These are phyloP conservation scores for Coemansia sp. DNA, from an alignment of 192 early-diverging fungal species.

Conservation along the genomic window DNA sequence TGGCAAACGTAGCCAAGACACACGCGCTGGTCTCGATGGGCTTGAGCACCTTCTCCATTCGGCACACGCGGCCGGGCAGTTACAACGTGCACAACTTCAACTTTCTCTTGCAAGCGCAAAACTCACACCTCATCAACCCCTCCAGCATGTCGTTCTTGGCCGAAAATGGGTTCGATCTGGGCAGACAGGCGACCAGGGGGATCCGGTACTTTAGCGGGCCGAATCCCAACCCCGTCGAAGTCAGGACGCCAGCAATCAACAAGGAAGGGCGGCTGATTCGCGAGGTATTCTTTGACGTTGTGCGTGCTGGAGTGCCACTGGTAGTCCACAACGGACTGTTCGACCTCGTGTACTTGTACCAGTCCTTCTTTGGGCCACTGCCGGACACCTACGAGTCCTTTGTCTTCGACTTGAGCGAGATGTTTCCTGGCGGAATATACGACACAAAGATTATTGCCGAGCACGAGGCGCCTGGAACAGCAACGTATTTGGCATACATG, in stretches of 20 bases:
- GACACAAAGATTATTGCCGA: slow-evolving; percentile 88
- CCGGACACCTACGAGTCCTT: slow-evolving; percentile 70
- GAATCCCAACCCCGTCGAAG: slow-evolving; percentile 37
- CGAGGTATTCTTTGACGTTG: slow-evolving; percentile 56
- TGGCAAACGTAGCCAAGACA: slow-evolving; percentile 64
- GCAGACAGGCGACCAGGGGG: slow-evolving; percentile 68
- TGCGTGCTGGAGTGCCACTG: slow-evolving; percentile 59
- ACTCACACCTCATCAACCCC: slow-evolving; percentile 66
- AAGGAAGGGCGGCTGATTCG: slow-evolving; percentile 51
- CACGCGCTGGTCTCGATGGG: slow-evolving; percentile 88
- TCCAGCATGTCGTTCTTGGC: slow-evolving; percentile 75
- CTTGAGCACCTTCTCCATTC: slow-evolving; percentile 45
- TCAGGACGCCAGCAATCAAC: slow-evolving; percentile 28
- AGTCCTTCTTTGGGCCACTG: slow-evolving; percentile 78
- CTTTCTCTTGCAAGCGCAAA: slow-evolving; percentile 55
- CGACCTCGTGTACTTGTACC: slow-evolving; percentile 91
- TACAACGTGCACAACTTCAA: slow-evolving; percentile 62
- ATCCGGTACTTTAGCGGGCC: slow-evolving; percentile 73
- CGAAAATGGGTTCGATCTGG: slow-evolving; percentile 84
- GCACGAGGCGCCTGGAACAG: slow-evolving; percentile 24
- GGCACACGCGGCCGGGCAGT: slow-evolving; percentile 40
- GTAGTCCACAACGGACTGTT: slow-evolving; percentile 93
- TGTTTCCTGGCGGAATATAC: slow-evolving; percentile 85
- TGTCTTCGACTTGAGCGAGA: slow-evolving; percentile 68
- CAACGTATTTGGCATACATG: slow-evolving; percentile 39